These are phyloP conservation scores for Hawksworthiomyces lignivorus DNA, from an alignment of 2,329 filamentous ascomycete genomes.

Conservation along the genomic window DNA sequence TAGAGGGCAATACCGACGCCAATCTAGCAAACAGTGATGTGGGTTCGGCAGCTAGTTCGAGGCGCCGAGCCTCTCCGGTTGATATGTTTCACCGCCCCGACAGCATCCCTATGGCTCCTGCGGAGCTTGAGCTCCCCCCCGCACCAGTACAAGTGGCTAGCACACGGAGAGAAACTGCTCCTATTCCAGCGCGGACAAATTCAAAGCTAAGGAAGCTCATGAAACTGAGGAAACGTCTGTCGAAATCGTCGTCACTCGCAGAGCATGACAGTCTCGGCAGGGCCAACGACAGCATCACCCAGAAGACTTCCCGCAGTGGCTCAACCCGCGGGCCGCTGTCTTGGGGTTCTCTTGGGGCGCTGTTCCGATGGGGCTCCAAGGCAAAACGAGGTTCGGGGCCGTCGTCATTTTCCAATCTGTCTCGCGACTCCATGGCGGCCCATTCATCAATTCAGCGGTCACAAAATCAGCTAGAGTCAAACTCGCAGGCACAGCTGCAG, in stretches of 20 bases:
- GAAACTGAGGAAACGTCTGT: slow-evolving; percentile 23
- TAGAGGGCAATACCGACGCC: neutral
- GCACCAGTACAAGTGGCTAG: neutral
- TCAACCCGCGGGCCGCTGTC: slow-evolving; percentile 37
- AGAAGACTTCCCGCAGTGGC: slow-evolving; percentile 49
- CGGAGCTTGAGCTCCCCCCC: slow-evolving; percentile 1
- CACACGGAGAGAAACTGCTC: slow-evolving; percentile 10
- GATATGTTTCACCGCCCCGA: slow-evolving; percentile 40
- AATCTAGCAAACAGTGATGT: neutral
- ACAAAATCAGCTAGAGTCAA: neutral
- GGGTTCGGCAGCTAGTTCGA: neutral
- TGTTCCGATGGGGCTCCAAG: slow-evolving; percentile 65
- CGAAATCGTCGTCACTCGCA: slow-evolving; percentile 30
- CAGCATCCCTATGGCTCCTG: slow-evolving; percentile 32
- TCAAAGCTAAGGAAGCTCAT: slow-evolving; percentile 11
- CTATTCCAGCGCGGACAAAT: slow-evolving; percentile 5
- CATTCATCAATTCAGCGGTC: slow-evolving; percentile 2
- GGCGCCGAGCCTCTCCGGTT: slow-evolving; percentile 13
- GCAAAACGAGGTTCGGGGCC: slow-evolving; percentile 49
- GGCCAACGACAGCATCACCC: slow-evolving; percentile 12
- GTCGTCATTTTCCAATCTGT: slow-evolving; percentile 87
- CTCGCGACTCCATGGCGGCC: slow-evolving; percentile 71
- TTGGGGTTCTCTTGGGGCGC: slow-evolving; percentile 49
- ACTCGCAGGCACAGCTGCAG: neutral
- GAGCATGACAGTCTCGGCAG: neutral